A percentile compares a stretch with the other conserved stretches of the same genome.
phyloP scores from a whole-genome alignment of 2,329 filamentous ascomycete genomes.

The Nigrospora sphaerica region DNA sequence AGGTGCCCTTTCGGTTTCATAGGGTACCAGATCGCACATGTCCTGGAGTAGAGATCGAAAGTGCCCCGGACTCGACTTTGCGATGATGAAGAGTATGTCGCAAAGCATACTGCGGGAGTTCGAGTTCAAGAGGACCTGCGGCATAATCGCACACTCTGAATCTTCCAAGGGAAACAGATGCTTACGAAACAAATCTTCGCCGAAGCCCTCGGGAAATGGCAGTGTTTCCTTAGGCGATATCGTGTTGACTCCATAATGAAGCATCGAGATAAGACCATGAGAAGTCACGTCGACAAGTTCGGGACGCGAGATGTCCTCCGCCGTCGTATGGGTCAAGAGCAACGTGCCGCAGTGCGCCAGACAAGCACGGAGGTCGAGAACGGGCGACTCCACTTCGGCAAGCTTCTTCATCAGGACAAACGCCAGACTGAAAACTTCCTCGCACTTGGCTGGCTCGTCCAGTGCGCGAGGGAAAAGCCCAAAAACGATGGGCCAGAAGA shows the following conservation, averaged over 20 bases:
- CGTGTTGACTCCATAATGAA: constrained; percentile 21
- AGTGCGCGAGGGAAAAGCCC: constrained; percentile 28
- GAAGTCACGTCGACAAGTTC: constrained; percentile 27
- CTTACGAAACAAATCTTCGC: constrained; percentile 49
- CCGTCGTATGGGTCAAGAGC: constrained; percentile 13
- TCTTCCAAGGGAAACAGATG: constrained; percentile 58
- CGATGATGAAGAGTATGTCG: constrained; percentile 50
- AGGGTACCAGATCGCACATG: constrained; percentile 42
- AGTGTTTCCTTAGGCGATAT: constrained; percentile 13
- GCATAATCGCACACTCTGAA: constrained; percentile 18
- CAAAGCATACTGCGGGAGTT: constrained; percentile 53
- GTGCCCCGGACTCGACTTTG: constrained; percentile 41
- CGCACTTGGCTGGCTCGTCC: constrained; percentile 25
- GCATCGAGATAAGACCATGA: constrained; percentile 25
- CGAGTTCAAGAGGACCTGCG: constrained; percentile 41
- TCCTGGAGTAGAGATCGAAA: constrained; percentile 44
- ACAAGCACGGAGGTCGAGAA: constrained; percentile 15
- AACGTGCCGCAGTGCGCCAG: constrained; percentile 16
- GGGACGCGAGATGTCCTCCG: constrained; percentile 30
- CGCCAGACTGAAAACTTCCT: constrained; percentile 29
- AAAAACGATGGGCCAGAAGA: constrained; percentile 39
- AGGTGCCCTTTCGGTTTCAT: constrained; percentile 33
- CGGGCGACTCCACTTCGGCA: constrained; percentile 12
- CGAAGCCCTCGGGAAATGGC: constrained; percentile 17
- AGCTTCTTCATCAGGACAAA: constrained; percentile 19